These are phyloP conservation scores for Monilinia aucupariae DNA, from an alignment of 2,329 filamentous ascomycete genomes.

Conservation along the genomic window DNA sequence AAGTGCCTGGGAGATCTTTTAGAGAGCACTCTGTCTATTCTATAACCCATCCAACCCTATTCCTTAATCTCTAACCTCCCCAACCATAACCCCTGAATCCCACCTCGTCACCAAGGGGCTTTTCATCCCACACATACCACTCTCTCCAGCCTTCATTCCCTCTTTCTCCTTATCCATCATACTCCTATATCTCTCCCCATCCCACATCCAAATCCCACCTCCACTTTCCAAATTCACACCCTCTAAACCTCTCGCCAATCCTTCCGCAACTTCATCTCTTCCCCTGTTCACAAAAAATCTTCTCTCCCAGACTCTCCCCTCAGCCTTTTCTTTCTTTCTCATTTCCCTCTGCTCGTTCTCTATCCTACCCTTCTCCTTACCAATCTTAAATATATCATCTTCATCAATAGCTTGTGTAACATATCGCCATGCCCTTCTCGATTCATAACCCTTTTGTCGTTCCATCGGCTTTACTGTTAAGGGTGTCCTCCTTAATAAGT, in stretches of 20 bases:
- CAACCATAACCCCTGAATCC: slow-evolving; percentile 27
- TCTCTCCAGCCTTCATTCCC: background rate
- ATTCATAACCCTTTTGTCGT: slow-evolving; percentile 80
- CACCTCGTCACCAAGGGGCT: slow-evolving; percentile 25
- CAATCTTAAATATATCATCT: slow-evolving; percentile 77
- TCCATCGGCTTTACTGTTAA: slow-evolving; percentile 67
- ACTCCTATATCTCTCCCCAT: slow-evolving; percentile 27
- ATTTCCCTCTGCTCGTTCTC: slow-evolving; percentile 80
- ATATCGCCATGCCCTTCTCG: slow-evolving; percentile 77
- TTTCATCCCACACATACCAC: slow-evolving; percentile 20
- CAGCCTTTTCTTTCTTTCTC: slow-evolving; percentile 66
- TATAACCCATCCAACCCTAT: background rate
- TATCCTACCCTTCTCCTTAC: slow-evolving; percentile 76
- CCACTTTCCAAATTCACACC: slow-evolving; percentile 29
- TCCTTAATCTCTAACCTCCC: background rate
- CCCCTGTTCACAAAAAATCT: slow-evolving; percentile 66
- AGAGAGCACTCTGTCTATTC: background rate
- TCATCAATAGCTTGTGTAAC: slow-evolving; percentile 74
- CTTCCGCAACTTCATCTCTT: slow-evolving; percentile 38
- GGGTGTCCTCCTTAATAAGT: slow-evolving; percentile 52
- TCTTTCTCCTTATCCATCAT: slow-evolving; percentile 21
- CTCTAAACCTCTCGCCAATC: slow-evolving; percentile 29
- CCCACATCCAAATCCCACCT: slow-evolving; percentile 31
- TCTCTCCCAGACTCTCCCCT: slow-evolving; percentile 70
- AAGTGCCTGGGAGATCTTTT: background rate